phyloP scores from a whole-genome alignment of 75 land plant species.

The Cupressus sempervirens region DNA sequence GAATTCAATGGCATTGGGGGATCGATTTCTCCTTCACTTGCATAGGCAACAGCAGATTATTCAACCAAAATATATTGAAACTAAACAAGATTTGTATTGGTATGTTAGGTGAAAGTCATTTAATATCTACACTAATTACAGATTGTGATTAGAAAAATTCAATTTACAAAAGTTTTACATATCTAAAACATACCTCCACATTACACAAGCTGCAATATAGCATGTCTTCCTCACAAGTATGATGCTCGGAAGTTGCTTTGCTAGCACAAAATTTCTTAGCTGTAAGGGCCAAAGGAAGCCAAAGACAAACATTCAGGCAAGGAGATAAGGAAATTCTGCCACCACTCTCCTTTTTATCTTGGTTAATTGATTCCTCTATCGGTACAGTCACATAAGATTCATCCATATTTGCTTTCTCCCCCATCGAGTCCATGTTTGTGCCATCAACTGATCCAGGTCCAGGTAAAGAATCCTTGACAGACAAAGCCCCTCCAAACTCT shows the following conservation, averaged over 20 bases:
- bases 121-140: too few relatives aligned
- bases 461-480: conserved; percentile 4
- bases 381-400: conserved; percentile 6
- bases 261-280: background rate
- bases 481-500: conserved; percentile 8
- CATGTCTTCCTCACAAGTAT: conserved; percentile 10
- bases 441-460: conserved; percentile 5
- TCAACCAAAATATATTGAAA: too few relatives aligned
- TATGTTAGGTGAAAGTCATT: too few relatives aligned
- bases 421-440: background rate
- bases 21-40: too few relatives aligned
- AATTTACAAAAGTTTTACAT: background rate
- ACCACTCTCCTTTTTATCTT: conserved; percentile 5
- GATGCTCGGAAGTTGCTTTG: background rate
- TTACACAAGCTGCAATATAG: conserved; percentile 15
- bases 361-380: background rate
- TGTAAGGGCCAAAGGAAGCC: background rate
- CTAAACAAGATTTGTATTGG: too few relatives aligned
- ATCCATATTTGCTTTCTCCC: background rate
- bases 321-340: background rate
- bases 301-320: background rate
- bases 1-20: too few relatives aligned
- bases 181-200: conserved; percentile 9
- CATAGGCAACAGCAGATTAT: too few relatives aligned
- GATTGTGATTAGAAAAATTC: background rate